A percentile compares a stretch with the other conserved stretches of the same genome.
These are phyloP conservation scores for Skeletonema marinoi DNA, from an alignment of 108 stramenopile genomes.

Conservation along the genomic window DNA sequence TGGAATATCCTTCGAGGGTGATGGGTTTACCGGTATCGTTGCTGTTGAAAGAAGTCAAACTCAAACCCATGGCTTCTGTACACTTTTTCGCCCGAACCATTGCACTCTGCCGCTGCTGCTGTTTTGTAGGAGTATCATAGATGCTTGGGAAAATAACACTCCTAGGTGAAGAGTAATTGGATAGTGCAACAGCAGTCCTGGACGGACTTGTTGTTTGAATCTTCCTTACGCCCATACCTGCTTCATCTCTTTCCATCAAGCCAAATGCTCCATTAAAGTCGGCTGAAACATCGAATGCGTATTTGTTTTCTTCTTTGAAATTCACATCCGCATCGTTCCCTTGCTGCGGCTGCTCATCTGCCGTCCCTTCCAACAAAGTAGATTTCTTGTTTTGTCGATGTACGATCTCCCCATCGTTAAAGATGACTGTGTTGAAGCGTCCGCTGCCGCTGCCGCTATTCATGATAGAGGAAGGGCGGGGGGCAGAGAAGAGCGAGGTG, in stretches of 20 bases:
- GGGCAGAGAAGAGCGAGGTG: too few relatives aligned
- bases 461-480: too few relatives aligned
- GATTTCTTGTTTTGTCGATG: background rate
- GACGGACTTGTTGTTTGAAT: background rate
- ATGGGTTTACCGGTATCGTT: background rate
- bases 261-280: background rate
- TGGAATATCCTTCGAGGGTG: background rate
- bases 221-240: background rate
- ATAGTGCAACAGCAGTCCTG: background rate
- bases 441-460: too few relatives aligned
- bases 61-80: too few relatives aligned
- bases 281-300: background rate
- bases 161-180: background rate
- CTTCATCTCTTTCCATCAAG: background rate
- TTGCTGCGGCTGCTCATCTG: too few relatives aligned
- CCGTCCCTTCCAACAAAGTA: background rate
- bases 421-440: background rate
- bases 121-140: background rate
- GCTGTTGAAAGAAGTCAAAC: too few relatives aligned
- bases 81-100: too few relatives aligned
- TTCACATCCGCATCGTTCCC: too few relatives aligned
- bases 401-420: background rate
- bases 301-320: background rate
- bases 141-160: background rate
- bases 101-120: too few relatives aligned